Base-by-base conservation (phyloP, 2,329 filamentous ascomycete genomes). In the Ceratocystis albifundus region DNA sequence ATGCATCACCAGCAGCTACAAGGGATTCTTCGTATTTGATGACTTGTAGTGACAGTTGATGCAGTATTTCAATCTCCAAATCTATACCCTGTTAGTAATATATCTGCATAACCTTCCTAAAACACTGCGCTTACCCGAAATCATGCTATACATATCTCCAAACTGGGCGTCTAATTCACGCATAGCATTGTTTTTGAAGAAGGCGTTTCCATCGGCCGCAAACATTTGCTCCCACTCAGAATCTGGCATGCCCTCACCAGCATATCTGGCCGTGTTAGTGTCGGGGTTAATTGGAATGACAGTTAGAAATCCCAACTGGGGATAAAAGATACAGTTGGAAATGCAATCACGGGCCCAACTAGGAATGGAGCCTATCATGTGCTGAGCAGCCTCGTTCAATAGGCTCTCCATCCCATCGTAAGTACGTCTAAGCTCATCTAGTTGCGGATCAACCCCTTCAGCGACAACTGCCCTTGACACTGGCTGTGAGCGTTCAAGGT, bases 171-270 rank as follows among this genome's bases (percentile, higher is more conserved):
- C 93, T 75, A 99, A 82, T 69, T 92, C 86, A 67, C 78, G 81
- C 87, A 96, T 96, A 66, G 86, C 82, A 4, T 76, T 79, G 69
- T 92, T 96, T 73, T 97, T 99, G 78, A 92, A 97, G 74, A 94
- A 96, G 0, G 85, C 84, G 64, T 83, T 79, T 1, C 82, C 84
- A 20, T 88, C 84, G 0, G 88, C 88, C 2, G 80, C 79, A 71
- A 97, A 96, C 72, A 88, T 85, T 66, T 84, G 83, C 68, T 91
- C 84, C 94, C 93, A 99, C 0, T 76, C 75, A 66, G 85, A 85
- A 17, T 80, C 78, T 1, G 77, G 72, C 2, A 78, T 73, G 0
- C 80, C 89, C 70, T 84, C 80, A 70, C 87, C 92, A 10, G 82
- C 77, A 0, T 83, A 82, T 61, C 80, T 76, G 0, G 84, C 84